Base-by-base conservation (phyloP, 1,139 yeast genomes). In the Sugiyamaella pinicola region DNA sequence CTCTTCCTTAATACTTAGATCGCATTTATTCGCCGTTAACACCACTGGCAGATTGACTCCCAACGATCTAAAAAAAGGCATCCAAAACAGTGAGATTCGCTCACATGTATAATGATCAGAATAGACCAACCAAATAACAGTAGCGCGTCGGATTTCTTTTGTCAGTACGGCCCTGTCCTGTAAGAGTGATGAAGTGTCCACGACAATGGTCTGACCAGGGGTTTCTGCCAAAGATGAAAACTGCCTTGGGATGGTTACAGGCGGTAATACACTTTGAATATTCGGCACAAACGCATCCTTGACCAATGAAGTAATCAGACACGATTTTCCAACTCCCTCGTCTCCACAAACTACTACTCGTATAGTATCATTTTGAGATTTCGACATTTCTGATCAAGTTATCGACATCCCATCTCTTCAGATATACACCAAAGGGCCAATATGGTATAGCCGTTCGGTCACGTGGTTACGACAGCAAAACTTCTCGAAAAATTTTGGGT, bases 321-420 rank as follows among this genome's bases (percentile, higher is more conserved):
- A 76, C 3, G 78, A 55, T 49, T 68, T 69, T 22, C 72, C 69
- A 1, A 66, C 69, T 2, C 82, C 87, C 58, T 89, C 96, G 69
- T 93, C 99, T n/a, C 99, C 99, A 69, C 97, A 90, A 0, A 93
- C 85, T 1, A 89, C 96, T 1, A 93, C 84, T 55, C 95, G 67
- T 37, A 87, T 77, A 1, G 82, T 55, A 47, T 70, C 67, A 55
- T 61, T 60, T 19, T 49, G 54, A 17, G 35, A 9, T 35, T 49
- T 49, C 24, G 52, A 37, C 48, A 42, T 49, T n/a, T 18, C 18
- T 28, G 39, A 28, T 12, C 24, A 29, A 37, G 41, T 38, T n/a
- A 31, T 13, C 6, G 15, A 31, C 15, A 31, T 9, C 12, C 10
- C 8, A 12, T 12, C 8, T 28, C 8, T 28, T 9, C 31, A 12